phyloP scores from a whole-genome alignment of 2,329 filamentous ascomycete genomes.

The Emergomyces pasteurianus region DNA sequence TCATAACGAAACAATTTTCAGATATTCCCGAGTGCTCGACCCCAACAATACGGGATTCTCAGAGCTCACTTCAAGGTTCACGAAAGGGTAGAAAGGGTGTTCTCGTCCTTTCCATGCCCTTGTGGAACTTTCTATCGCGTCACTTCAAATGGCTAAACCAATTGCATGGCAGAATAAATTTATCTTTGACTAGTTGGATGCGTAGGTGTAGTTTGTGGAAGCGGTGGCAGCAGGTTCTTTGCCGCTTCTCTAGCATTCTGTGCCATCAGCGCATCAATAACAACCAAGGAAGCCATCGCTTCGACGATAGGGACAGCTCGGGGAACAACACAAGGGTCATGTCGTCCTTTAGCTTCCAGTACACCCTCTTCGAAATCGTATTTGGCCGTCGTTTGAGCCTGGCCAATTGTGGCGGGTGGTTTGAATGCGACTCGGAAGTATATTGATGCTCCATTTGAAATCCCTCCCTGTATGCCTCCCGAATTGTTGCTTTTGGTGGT shows the following conservation, averaged over 20 bases:
- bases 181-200: conserved; percentile 16
- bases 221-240: conserved; percentile 35
- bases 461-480: conserved; percentile 89
- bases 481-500: conserved; percentile 90
- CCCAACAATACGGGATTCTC: neutral
- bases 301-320: conserved; percentile 63
- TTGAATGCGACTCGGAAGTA: conserved; percentile 96
- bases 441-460: conserved; percentile 83
- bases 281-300: conserved; percentile 75
- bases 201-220: conserved; percentile 26
- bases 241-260: conserved; percentile 54
- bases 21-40: neutral
- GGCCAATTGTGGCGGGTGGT: conserved; percentile 82
- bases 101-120: neutral
- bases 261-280: conserved; percentile 77
- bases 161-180: neutral
- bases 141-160: neutral
- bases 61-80: neutral
- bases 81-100: neutral
- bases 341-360: conserved; percentile 81
- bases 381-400: conserved; percentile 70
- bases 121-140: neutral
- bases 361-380: conserved; percentile 68
- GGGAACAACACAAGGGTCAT: conserved; percentile 87
- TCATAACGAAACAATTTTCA: neutral